phyloP scores from a whole-genome alignment of 2,329 filamentous ascomycete species.

The Diaporthe vexans region DNA sequence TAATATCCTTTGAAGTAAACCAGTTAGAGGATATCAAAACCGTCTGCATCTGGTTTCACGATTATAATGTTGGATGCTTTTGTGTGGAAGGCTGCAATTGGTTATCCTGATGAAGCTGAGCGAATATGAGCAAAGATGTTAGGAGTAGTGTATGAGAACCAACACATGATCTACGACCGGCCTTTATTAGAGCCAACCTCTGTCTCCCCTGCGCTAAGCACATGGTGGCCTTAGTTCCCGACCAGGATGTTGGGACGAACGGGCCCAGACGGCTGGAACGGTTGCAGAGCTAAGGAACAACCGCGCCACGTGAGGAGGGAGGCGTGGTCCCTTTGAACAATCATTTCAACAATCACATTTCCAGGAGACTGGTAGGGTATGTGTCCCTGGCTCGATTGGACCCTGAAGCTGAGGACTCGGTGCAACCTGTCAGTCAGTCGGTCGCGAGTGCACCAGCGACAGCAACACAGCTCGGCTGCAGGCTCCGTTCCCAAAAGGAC shows the following conservation, averaged over 20 bases:
- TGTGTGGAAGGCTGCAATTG: not conserved
- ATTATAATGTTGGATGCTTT: not conserved
- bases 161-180: not conserved
- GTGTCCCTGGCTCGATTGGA: not conserved
- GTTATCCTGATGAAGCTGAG: no score
- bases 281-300: conserved; percentile 3
- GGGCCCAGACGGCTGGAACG: not conserved
- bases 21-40: not conserved
- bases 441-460: not conserved
- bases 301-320: conserved; percentile 1
- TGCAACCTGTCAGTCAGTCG: not conserved
- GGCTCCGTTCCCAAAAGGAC: not conserved
- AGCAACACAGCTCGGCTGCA: not conserved
- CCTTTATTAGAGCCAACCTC: not conserved
- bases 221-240: not conserved
- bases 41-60: not conserved
- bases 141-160: no score
- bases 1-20: not conserved
- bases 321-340: not conserved
- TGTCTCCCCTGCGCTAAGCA: not conserved
- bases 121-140: not conserved
- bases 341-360: not conserved
- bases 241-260: conserved; percentile 1
- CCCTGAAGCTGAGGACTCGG: not conserved
- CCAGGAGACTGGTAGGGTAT: not conserved